Evolutionary conservation across 1,284 basidiomycete species (phyloP).

Genomic region (Ustilago sp.): DNA sequence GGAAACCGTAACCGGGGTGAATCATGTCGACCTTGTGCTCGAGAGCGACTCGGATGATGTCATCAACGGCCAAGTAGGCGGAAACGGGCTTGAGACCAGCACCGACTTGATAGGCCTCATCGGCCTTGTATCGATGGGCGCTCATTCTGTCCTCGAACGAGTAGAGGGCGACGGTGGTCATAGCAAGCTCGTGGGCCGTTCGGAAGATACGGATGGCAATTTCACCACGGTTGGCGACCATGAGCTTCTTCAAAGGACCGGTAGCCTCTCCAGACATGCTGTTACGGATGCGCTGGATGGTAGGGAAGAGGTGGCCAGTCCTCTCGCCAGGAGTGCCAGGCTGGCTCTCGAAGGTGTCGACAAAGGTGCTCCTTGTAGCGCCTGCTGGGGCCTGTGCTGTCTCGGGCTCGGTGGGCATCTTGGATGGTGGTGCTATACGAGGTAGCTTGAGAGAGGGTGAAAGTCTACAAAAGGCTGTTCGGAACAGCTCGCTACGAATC

Average conservation of each 20-base stretch:
- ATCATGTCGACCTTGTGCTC: conserved; percentile 99
- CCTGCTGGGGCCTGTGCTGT: conserved; percentile 52
- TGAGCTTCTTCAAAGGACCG: conserved; percentile 63
- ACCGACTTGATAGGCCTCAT: conserved; percentile 98
- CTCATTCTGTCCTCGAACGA: conserved; percentile 95
- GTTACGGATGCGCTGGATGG: conserved; percentile 62
- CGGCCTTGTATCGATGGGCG: conserved; percentile 98
- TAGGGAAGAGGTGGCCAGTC: conserved; percentile 64
- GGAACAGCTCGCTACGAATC: neutral
- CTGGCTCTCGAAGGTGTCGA: conserved; percentile 62
- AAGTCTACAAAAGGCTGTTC: neutral
- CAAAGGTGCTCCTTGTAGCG: conserved; percentile 57
- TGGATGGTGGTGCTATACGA: conserved; percentile 7
- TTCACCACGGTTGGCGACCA: conserved; percentile 73
- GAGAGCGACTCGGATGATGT: conserved; percentile 78
- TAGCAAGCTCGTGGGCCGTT: conserved; percentile 97
- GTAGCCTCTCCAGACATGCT: conserved; percentile 53
- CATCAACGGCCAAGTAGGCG: conserved; percentile 96
- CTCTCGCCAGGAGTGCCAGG: conserved; percentile 62
- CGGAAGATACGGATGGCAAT: conserved; percentile 99
- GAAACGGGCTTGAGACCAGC: conserved; percentile 93
- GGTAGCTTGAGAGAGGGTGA: neutral
- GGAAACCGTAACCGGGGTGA: conserved; percentile 88
- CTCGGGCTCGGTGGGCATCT: conserved; percentile 51
- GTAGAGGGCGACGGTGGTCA: conserved; percentile 99